A percentile compares a stretch with the other conserved stretches of the same genome.
phyloP scores from a whole-genome alignment of 1,284 basidiomycete genomes.

The Fomitopsis schrenkii region DNA sequence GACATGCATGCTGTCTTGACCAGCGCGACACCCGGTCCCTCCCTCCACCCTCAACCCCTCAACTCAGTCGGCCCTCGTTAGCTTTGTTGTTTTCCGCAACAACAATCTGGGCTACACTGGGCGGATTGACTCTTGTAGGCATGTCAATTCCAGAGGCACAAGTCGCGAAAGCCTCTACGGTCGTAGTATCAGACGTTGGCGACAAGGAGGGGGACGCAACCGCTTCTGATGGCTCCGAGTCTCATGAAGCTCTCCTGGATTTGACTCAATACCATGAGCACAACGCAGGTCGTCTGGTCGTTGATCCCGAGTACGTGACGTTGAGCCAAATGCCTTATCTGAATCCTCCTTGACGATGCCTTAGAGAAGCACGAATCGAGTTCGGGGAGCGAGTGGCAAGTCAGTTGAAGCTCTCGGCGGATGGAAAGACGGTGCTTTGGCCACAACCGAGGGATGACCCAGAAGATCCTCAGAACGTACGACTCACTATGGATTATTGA shows the following conservation, averaged over 20 bases:
- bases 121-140: too few species aligned
- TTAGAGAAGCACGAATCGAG: slow-evolving; percentile 49
- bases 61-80: background rate
- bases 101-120: too few species aligned
- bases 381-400: slow-evolving; percentile 47
- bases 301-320: slow-evolving; percentile 49
- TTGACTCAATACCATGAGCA: slow-evolving; percentile 49
- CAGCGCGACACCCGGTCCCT: background rate
- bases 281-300: slow-evolving; percentile 54
- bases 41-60: background rate
- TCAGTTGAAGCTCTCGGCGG: slow-evolving; percentile 41
- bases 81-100: background rate
- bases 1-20: background rate
- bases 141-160: background rate
- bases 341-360: slow-evolving; percentile 1
- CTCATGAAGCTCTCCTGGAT: slow-evolving; percentile 21
- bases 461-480: slow-evolving; percentile 64
- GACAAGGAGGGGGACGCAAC: background rate
- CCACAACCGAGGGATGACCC: slow-evolving; percentile 64
- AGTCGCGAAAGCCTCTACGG: background rate
- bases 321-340: too few species aligned
- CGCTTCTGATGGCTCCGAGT: slow-evolving; percentile 15
- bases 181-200: background rate
- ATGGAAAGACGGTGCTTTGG: slow-evolving; percentile 51
- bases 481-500: background rate